Base-by-base conservation (phyloP, 495 filamentous ascomycete species). In the Tuber brumale region DNA sequence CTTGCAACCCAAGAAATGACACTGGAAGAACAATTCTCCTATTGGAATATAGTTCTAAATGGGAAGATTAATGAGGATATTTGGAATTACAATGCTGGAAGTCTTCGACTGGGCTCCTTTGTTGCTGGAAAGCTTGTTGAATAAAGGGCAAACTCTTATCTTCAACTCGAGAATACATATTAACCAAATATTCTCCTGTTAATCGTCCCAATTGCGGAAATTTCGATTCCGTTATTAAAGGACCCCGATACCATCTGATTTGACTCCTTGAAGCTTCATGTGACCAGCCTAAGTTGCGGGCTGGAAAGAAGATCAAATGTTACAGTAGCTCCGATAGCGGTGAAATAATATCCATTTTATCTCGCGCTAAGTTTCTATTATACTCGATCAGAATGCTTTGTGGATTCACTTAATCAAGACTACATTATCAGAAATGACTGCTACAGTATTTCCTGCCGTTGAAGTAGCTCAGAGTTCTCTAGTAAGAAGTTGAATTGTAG, bases 81-180 rank as follows among this genome's bases (percentile, higher is more conserved):
- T 46, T 3, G 1, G 45, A 46, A 46, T 46, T 19, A 2, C 4
- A 46, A 46, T 46, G 16, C 45, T 46, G 45, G 19, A 46, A 46
- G 3, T 46, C 16, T 19, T 46, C 45, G 6, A 19, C 6, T 46
- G 18, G 45, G 18, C 6, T 19, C 2, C 18, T 46, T 46, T 46
- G 45, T 19, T 46, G 45, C 6, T 46, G 16, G 18, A 46, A 46
- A 46, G 16, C 45, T 46, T 5, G 2, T 19, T 19, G 45, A 46
- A 46, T 48, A 48, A 23, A 23, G 46, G 46, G 23, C 10, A 48
- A 23, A 12, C 19, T 0, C 46, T 73, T 27, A 27, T 73, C 72
- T 61, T 73, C 72, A 19, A 73, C 72, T 8, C 27, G 48, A 2
- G 46, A 73, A 61, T 73, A 73, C 72, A 73, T 73, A 73, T 73